Evolutionary conservation across 139 green algal genomes (phyloP).

Genomic region (Astrephomene gubernaculifera): DNA sequence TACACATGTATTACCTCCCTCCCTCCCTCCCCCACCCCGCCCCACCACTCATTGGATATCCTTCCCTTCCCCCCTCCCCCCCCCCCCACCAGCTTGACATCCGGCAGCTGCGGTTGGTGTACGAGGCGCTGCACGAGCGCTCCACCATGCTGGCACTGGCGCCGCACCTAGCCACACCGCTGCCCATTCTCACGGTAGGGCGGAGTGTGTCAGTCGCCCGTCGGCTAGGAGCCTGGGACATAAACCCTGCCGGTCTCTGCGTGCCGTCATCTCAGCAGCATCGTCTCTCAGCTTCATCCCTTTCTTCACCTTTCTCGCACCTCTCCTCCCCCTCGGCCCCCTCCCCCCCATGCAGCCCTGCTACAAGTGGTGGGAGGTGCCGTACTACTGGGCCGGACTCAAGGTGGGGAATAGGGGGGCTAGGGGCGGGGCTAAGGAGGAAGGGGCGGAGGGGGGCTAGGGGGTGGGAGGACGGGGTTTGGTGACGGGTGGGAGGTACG

Average conservation of each 20-base stretch:
- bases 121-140: constrained; percentile 89
- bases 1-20: neutral
- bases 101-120: constrained; percentile 84
- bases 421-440: neutral
- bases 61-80: neutral
- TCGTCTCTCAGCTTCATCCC: too few relatives aligned
- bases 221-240: too few relatives aligned
- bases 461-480: too few relatives aligned
- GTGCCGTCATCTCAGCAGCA: too few relatives aligned
- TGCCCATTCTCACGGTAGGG: constrained; percentile 92
- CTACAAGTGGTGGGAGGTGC: constrained; percentile 98
- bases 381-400: constrained; percentile 96
- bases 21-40: neutral
- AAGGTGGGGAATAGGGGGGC: constrained; percentile 72
- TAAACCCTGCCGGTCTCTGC: too few relatives aligned
- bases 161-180: constrained; percentile 78
- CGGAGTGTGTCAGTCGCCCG: too few relatives aligned
- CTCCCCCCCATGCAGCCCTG: constrained; percentile 80
- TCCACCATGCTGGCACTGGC: constrained; percentile 86
- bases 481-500: too few relatives aligned
- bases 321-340: neutral
- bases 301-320: too few relatives aligned
- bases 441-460: neutral
- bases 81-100: neutral
- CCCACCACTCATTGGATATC: neutral